A percentile compares a stretch with the other conserved stretches of the same genome.
These are phyloP conservation scores for Cunninghamia lanceolata DNA, from an alignment of 75 land plant genomes.

Conservation along the genomic window DNA sequence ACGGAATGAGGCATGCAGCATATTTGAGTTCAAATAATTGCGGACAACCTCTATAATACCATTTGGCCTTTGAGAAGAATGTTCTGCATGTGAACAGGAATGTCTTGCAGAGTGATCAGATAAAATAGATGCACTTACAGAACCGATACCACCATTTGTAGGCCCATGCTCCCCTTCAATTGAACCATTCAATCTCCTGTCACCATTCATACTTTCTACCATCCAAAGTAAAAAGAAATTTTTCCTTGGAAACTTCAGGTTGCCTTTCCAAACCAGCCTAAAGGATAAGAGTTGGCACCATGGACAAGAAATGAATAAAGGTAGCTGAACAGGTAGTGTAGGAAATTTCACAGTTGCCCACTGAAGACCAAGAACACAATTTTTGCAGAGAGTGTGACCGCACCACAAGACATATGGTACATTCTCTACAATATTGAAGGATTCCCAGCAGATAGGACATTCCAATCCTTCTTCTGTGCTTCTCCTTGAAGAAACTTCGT, in stretches of 20 bases:
- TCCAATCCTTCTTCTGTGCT: conserved; percentile 83
- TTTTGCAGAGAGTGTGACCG: conserved; percentile 95
- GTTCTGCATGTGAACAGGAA: background rate
- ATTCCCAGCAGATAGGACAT: conserved; percentile 96
- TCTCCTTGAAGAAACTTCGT: conserved; percentile 51
- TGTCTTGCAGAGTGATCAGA: background rate
- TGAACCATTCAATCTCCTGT: conserved; percentile 23
- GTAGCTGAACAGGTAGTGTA: conserved; percentile 73
- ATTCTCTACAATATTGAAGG: conserved; percentile 82
- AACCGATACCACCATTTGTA: background rate
- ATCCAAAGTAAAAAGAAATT: conserved; percentile 94
- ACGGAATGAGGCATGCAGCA: conserved; percentile 30
- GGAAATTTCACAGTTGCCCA: conserved; percentile 89
- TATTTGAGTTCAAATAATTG: conserved; percentile 18
- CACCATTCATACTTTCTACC: conserved; percentile 80
- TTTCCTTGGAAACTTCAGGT: conserved; percentile 86
- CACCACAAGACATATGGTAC: conserved; percentile 97
- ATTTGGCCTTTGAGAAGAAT: conserved; percentile 1
- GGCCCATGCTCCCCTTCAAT: conserved; percentile 13
- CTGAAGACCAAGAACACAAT: conserved; percentile 74
- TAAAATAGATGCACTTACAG: conserved; percentile 1
- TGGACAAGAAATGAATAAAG: conserved; percentile 91
- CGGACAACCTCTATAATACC: background rate
- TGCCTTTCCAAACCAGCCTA: conserved; percentile 82
- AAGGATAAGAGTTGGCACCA: conserved; percentile 92